Evolutionary conservation across 306 rosid genomes (phyloP), one percentile per base, ranked within the genome.

Genomic region (Delonix regia): DNA sequence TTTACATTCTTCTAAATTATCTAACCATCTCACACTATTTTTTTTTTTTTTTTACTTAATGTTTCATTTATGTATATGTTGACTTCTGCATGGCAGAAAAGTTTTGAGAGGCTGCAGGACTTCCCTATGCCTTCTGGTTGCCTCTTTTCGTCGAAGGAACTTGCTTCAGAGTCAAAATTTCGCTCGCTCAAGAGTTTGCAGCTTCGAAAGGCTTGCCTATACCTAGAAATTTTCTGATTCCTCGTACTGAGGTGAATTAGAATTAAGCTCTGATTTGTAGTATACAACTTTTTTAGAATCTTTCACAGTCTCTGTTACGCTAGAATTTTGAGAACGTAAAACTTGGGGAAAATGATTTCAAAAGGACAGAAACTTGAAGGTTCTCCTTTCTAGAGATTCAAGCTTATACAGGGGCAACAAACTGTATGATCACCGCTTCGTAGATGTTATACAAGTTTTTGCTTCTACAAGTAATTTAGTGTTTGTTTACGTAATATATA

Each of bases 141-240:
- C 97, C 93, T 49, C 91, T 90, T 78, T 94, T 92, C 48, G 97
- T 92, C 22, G 97, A 94, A 85, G 98, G 98, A 84, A 92, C 98
- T 53, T 94, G 95, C 27, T 94, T 90, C 97, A 3, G 86, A 88
- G 61, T n/a, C 84, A 61, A 94, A 94, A 81, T 85, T 94, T 66
- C 65, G 78, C 60, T 88, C 87, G 97, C 97, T 72, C 97, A 92
- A 65, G 88, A 86, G 82, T 92, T 84, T 75, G 97, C 97, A n/a
- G 87, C 84, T 82, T 89, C 98, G 47, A 89, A 69, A 85, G 97
- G 98, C 63, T 34, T 94, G 63, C 92, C 97, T 51, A 53, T 87
- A 73, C 97, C 97, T 34, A 88, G 56, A 83, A 92, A 94, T 59
- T 97, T 94, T 74, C 78, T 94, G 84, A 86, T 94, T 77, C 98